Percentiles rank a stretch among this genome's conserved stretches.
phyloP scores from a whole-genome alignment of 352 stramenopile species.

The Pythium coloratum region DNA sequence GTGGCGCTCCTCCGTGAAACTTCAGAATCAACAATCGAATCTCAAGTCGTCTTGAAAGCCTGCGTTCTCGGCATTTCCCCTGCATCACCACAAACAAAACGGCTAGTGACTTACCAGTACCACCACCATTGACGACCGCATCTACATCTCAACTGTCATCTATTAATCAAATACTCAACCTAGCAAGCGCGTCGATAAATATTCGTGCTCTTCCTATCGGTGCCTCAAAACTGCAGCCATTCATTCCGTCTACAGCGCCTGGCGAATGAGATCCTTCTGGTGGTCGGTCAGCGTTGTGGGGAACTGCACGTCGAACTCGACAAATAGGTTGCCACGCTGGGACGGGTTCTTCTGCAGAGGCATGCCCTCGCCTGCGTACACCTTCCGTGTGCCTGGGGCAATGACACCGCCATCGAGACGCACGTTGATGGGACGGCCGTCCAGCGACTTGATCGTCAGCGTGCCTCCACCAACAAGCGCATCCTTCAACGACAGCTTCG shows the following conservation, averaged over 20 bases:
- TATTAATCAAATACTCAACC: conserved; percentile 6
- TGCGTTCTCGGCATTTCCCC: not conserved
- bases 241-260: conserved; percentile 55
- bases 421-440: conserved; percentile 90
- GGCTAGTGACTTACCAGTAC: not conserved
- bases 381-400: conserved; percentile 89
- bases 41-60: not conserved
- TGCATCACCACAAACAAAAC: not conserved
- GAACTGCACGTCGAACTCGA: conserved; percentile 98
- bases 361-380: conserved; percentile 96
- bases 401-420: conserved; percentile 88
- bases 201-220: not conserved
- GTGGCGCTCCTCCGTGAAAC: not conserved
- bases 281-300: conserved; percentile 84
- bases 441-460: conserved; percentile 92
- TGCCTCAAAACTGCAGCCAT: not conserved
- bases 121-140: not conserved
- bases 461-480: conserved; percentile 92
- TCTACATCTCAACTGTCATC: conserved; percentile 2
- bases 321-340: conserved; percentile 92
- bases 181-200: conserved; percentile 1
- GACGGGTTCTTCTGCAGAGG: conserved; percentile 81
- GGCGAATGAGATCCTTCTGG: conserved; percentile 72
- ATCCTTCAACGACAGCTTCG: conserved; percentile 95
- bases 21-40: not conserved